phyloP scores from a whole-genome alignment of 495 filamentous ascomycete species.

The Aspergillus biplanus region DNA sequence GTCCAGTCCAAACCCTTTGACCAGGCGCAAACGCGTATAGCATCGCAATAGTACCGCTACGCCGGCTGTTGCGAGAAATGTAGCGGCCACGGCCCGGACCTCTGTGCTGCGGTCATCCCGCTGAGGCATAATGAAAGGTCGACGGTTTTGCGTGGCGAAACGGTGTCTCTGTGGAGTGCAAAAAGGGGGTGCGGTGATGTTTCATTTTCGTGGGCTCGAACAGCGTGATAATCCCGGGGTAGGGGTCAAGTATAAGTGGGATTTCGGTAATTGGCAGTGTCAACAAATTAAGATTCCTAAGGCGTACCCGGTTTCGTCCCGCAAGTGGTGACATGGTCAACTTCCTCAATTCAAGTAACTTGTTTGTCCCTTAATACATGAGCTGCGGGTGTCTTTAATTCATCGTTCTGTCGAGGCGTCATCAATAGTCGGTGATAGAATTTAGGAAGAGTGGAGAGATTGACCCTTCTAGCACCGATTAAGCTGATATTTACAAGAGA shows the following conservation, averaged over 20 bases:
- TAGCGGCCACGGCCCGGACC: not conserved
- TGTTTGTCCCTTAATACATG: not conserved
- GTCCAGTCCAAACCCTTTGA: slow-evolving; percentile 4
- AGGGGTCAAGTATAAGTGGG: not conserved
- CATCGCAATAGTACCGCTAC: not conserved
- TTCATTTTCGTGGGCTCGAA: not conserved
- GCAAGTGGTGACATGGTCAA: not conserved
- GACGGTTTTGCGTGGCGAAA: not conserved
- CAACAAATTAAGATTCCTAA: not conserved
- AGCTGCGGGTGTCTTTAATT: not conserved
- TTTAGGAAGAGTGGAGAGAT: not conserved
- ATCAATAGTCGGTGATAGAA: not conserved
- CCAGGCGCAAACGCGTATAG: not conserved
- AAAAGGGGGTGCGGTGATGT: not conserved
- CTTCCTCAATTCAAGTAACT: not conserved
- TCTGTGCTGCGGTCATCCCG: not conserved
- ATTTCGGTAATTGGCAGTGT: not conserved
- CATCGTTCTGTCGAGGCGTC: not conserved
- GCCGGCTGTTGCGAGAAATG: not conserved
- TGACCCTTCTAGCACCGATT: not conserved
- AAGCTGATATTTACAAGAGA: not conserved
- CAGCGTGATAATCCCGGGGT: not conserved
- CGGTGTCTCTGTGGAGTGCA: not conserved
- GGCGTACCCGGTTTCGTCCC: not conserved
- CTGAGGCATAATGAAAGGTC: not conserved